Percentiles rank a stretch among this genome's conserved stretches.
phyloP scores from a whole-genome alignment of 306 rosid genomes.

The Rosa lucieae region DNA sequence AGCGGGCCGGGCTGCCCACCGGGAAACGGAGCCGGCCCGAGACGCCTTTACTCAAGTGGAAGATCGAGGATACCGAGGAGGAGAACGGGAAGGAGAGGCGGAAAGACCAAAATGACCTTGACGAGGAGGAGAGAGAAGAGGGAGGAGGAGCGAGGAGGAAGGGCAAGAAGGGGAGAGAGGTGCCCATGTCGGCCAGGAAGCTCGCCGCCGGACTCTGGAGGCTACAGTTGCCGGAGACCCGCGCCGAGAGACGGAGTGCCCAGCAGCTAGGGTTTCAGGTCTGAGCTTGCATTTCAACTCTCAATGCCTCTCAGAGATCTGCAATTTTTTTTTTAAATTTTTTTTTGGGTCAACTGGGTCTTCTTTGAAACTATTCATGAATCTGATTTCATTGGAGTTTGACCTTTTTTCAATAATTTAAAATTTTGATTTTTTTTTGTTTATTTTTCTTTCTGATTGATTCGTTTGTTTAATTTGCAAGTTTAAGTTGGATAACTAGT shows the following conservation, averaged over 20 bases:
- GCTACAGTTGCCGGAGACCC: constrained; percentile 64
- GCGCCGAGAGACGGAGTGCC: constrained; percentile 19
- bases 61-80: constrained; percentile 33
- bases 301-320: constrained; percentile 22
- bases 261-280: constrained; percentile 67
- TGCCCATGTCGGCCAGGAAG: constrained; percentile 69
- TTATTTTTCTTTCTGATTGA: constrained; percentile 14
- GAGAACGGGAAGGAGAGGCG: constrained; percentile 23
- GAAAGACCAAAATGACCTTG: constrained; percentile 24
- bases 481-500: constrained; percentile 19
- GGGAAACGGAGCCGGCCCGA: constrained; percentile 79
- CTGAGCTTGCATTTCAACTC: neutral
- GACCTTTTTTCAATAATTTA: constrained; percentile 13
- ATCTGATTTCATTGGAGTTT: constrained; percentile 17
- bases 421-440: constrained; percentile 5
- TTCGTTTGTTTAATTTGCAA: constrained; percentile 36
- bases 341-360: constrained; percentile 7
- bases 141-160: constrained; percentile 33
- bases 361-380: constrained; percentile 23
- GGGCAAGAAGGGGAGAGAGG: constrained; percentile 36
- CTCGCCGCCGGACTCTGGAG: constrained; percentile 89
- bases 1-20: constrained; percentile 26
- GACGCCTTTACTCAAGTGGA: constrained; percentile 76
- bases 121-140: constrained; percentile 40
- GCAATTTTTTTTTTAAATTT: neutral